phyloP scores from a whole-genome alignment of 345 rosid species.

The Linum trigynum region DNA sequence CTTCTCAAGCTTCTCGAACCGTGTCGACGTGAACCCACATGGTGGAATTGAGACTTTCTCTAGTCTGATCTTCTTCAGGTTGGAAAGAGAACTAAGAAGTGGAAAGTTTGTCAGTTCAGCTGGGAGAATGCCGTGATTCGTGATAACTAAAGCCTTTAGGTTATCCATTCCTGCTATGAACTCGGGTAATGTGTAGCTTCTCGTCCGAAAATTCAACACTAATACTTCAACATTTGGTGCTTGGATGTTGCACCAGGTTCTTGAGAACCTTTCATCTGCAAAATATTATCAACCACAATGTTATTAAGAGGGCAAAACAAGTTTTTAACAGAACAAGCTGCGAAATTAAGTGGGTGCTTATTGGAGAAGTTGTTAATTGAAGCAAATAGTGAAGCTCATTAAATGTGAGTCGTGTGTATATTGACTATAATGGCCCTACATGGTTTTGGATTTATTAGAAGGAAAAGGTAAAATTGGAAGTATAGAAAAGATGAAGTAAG shows the following conservation, averaged over 20 bases:
- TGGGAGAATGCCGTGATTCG: conserved; percentile 10
- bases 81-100: conserved; percentile 8
- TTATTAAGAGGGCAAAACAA: neutral
- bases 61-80: conserved; percentile 20
- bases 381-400: too few species aligned
- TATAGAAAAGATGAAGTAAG: too few species aligned
- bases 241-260: conserved; percentile 1
- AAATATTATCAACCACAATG: neutral
- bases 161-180: conserved; percentile 15
- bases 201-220: neutral
- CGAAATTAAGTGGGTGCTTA: neutral
- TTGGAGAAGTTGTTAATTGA: too few species aligned
- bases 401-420: too few species aligned
- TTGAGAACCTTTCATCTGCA: conserved; percentile 7
- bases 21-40: neutral
- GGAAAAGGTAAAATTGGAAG: too few species aligned
- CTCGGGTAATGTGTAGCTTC: conserved; percentile 2
- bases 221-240: neutral
- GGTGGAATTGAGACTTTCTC: conserved; percentile 20
- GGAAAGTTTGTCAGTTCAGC: conserved; percentile 7
- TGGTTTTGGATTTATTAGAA: too few species aligned
- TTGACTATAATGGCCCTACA: too few species aligned
- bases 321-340: neutral
- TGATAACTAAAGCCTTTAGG: conserved; percentile 7
- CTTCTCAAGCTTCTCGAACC: conserved; percentile 15